Conservation (phyloP, 805 yeast genomes). For the Starmerella stellata region DNA sequence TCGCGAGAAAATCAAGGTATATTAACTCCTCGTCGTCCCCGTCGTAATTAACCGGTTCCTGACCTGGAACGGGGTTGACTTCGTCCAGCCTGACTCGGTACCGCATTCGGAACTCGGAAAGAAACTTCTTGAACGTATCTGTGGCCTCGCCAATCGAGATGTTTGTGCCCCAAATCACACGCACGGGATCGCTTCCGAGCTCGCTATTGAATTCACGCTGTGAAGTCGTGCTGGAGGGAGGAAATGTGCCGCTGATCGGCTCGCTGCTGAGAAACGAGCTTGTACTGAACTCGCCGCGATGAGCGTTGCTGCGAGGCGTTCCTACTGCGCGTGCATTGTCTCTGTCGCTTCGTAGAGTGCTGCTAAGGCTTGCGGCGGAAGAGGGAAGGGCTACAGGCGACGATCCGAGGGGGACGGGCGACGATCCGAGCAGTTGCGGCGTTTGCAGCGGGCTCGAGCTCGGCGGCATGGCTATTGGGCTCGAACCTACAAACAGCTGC, state of each 20-base stretch:
- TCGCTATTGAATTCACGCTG: conserved; percentile 11
- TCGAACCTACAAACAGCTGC: neutral
- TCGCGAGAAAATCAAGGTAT: conserved; percentile 54
- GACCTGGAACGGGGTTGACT: conserved; percentile 40
- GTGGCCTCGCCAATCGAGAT: conserved; percentile 81
- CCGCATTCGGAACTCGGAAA: conserved; percentile 65
- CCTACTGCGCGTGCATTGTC: conserved; percentile 8
- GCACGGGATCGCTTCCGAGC: conserved; percentile 43
- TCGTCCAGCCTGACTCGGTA: conserved; percentile 41
- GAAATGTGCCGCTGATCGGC: neutral
- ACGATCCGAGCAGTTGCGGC: conserved; percentile 8
- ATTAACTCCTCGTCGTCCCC: conserved; percentile 32
- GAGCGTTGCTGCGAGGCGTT: conserved; percentile 1
- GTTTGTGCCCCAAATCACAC: conserved; percentile 97
- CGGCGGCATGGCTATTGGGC: neutral
- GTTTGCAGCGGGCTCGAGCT: neutral
- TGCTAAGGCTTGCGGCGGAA: conserved; percentile 6
- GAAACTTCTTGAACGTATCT: conserved; percentile 59
- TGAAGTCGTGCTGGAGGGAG: conserved; percentile 2
- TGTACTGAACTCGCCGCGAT: conserved; percentile 15
- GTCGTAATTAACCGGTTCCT: conserved; percentile 32
- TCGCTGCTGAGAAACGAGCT: conserved; percentile 5
- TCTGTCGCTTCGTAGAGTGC: conserved; percentile 12
- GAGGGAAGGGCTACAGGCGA: conserved; percentile 11
- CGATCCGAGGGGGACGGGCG: conserved; percentile 15